phyloP scores from a whole-genome alignment of 192 early-diverging fungal genomes.

The Podila minutissima region DNA sequence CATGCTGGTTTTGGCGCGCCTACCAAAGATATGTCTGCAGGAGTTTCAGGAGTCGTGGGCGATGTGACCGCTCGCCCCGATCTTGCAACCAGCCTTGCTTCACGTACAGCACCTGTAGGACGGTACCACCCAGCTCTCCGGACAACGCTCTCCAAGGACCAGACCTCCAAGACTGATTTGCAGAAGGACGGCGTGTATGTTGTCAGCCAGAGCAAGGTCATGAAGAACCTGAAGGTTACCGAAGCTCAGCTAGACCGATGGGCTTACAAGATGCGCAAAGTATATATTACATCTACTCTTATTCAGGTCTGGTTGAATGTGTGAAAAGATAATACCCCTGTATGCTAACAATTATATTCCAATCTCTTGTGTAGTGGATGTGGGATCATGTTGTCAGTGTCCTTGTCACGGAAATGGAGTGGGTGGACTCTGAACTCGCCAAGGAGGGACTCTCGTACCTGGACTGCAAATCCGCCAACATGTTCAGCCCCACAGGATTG shows the following conservation, averaged over 20 bases:
- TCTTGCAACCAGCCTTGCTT: conserved; percentile 14
- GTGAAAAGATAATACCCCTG: no score
- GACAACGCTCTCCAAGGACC: conserved; percentile 49
- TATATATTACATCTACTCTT: not conserved
- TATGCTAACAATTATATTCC: not conserved
- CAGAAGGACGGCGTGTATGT: conserved; percentile 48
- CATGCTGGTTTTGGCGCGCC: conserved; percentile 20
- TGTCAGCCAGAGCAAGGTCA: conserved; percentile 34
- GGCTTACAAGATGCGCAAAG: conserved; percentile 43
- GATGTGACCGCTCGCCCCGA: conserved; percentile 24
- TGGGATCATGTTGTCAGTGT: conserved; percentile 32
- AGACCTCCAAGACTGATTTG: conserved; percentile 43
- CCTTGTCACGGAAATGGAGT: conserved; percentile 34
- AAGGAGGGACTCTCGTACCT: conserved; percentile 30
- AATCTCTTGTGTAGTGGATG: conserved; percentile 20
- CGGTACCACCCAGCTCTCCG: conserved; percentile 39
- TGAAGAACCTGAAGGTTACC: conserved; percentile 38
- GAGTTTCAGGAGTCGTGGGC: conserved; percentile 3
- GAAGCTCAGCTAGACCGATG: conserved; percentile 43
- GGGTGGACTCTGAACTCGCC: conserved; percentile 32
- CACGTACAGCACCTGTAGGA: conserved; percentile 12
- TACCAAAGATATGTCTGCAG: conserved; percentile 18
- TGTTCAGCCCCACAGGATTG: conserved; percentile 33
- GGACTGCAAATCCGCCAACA: conserved; percentile 47
- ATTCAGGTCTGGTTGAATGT: not conserved